A percentile compares a stretch with the other conserved stretches of the same genome.
These are phyloP conservation scores for Lachnellula subtilissima DNA, from an alignment of 2,329 filamentous ascomycete genomes.

Conservation along the genomic window DNA sequence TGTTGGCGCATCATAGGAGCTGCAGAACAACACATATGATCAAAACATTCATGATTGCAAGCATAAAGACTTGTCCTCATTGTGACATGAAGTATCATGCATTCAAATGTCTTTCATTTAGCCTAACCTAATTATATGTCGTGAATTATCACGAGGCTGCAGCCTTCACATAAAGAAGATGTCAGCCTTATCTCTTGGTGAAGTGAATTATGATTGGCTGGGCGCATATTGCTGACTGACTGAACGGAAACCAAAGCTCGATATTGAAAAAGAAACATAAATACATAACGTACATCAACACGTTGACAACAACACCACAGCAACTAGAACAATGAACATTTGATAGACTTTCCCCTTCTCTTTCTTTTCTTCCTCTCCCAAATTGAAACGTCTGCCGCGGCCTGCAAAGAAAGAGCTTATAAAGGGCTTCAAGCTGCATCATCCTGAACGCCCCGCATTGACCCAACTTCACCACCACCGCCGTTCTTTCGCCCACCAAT, in stretches of 20 bases:
- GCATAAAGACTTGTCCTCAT: no score
- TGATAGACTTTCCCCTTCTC: no score
- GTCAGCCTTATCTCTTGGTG: conserved; percentile 4
- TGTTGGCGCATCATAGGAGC: no score
- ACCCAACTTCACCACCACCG: conserved; percentile 12
- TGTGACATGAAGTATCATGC: no score
- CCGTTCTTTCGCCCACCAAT: conserved; percentile 18
- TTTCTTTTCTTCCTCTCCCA: no score
- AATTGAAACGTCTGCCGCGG: conserved; percentile 6
- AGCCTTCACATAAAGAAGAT: not conserved
- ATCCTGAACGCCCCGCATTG: conserved; percentile 29
- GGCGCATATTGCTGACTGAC: not conserved
- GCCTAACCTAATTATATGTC: no score
- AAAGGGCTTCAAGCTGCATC: conserved; percentile 16
- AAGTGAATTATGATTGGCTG: not conserved
- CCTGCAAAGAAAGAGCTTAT: not conserved
- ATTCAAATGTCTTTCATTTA: no score
- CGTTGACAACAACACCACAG: no score
- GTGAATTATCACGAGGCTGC: not conserved
- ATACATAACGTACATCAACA: no score
- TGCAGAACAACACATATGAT: no score
- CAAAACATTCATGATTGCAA: no score
- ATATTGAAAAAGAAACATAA: not conserved
- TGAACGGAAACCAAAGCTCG: not conserved
- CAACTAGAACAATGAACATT: no score